Conservation (phyloP, 345 rosid genomes). For the Odontarrhena argentea region DNA sequence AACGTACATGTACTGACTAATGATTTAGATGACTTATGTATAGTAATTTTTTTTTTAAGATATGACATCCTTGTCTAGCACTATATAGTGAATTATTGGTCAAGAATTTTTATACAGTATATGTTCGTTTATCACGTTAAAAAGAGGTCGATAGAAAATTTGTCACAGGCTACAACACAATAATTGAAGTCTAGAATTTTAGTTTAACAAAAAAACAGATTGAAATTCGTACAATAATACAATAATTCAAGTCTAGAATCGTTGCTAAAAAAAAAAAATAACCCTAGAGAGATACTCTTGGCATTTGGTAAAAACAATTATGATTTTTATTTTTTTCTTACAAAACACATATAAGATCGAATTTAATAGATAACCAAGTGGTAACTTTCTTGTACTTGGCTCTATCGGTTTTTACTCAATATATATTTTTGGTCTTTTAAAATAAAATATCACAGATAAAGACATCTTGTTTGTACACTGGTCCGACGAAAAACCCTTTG, state of each 20-base stretch:
- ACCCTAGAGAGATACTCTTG: not conserved
- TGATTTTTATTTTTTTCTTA: too few relatives aligned
- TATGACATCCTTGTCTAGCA: too few relatives aligned
- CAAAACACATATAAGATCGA: not conserved
- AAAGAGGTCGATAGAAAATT: constrained; percentile 9
- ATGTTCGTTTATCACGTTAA: constrained; percentile 16
- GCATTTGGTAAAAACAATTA: not conserved
- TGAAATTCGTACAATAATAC: not conserved
- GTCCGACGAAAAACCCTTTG: constrained; percentile 27
- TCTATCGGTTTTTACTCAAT: constrained; percentile 21
- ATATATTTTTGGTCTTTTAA: not conserved
- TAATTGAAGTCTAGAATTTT: not conserved
- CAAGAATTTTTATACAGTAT: not conserved
- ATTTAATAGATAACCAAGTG: not conserved
- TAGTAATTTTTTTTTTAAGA: too few relatives aligned
- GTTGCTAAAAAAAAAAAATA: not conserved
- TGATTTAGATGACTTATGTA: too few relatives aligned
- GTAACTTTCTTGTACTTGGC: not conserved
- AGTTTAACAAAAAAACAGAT: too few relatives aligned
- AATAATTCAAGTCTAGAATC: constrained; percentile 6
- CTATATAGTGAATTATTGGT: not conserved
- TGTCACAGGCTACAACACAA: not conserved
- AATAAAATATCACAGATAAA: constrained; percentile 3
- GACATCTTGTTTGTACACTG: constrained; percentile 22
- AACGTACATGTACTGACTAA: too few relatives aligned